Conservation (phyloP, 306 rosid species). For the Benincasa hispida region DNA sequence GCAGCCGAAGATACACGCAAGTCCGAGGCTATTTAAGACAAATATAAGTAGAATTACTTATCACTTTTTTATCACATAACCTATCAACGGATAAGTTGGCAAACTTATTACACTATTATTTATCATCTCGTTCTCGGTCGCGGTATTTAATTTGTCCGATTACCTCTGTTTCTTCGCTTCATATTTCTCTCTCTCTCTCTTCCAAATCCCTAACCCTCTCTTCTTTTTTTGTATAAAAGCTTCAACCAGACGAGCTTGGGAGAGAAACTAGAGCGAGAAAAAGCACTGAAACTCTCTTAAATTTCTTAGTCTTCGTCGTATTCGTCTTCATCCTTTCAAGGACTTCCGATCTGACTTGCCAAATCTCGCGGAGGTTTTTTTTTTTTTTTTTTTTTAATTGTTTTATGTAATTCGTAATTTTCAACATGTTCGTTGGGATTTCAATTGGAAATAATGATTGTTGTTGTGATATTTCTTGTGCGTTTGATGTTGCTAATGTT, state of each 20-base stretch:
- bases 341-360: constrained; percentile 63
- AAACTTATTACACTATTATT: constrained; percentile 10
- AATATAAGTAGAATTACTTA: background rate
- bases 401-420: background rate
- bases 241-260: constrained; percentile 42
- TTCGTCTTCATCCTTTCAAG: constrained; percentile 18
- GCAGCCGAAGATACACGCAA: constrained; percentile 32
- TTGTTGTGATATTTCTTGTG: background rate
- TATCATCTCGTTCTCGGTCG: constrained; percentile 58
- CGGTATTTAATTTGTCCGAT: constrained; percentile 84
- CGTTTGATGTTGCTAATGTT: constrained; percentile 18
- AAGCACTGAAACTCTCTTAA: constrained; percentile 12
- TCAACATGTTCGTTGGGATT: background rate
- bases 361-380: constrained; percentile 26
- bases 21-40: constrained; percentile 23
- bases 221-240: constrained; percentile 53
- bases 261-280: constrained; percentile 66
- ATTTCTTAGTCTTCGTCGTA: constrained; percentile 17
- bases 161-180: constrained; percentile 56
- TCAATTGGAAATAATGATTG: background rate
- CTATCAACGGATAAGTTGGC: constrained; percentile 17
- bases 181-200: constrained; percentile 35
- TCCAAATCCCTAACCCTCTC: constrained; percentile 70
- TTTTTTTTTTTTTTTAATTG: constrained; percentile 3
- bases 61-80: background rate